A percentile compares a stretch with the other conserved stretches of the same genome.
Evolutionary conservation across 2,329 filamentous ascomycete species (phyloP).

Genomic region (Macroventuria anomochaeta): DNA sequence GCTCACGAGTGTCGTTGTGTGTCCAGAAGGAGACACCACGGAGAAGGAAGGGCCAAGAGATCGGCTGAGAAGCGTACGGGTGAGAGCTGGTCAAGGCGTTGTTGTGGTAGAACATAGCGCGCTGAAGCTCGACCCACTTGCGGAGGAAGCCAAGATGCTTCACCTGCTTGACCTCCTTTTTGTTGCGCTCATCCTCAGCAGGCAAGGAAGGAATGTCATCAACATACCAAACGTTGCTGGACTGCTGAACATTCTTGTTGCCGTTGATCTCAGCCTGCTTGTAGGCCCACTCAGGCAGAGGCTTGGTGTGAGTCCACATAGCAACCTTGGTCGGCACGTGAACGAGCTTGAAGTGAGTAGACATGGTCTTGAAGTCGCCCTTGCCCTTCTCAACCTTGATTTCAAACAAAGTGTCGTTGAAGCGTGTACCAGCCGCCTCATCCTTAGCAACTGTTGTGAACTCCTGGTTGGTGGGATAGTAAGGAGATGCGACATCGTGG

Average conservation of each 20-base stretch:
- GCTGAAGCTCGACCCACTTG: slow-evolving; percentile 96
- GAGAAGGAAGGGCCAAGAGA: slow-evolving; percentile 97
- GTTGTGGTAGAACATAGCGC: slow-evolving; percentile 99
- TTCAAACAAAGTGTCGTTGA: slow-evolving; percentile 92
- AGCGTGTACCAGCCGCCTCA: slow-evolving; percentile 74
- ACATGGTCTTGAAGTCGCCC: slow-evolving; percentile 87
- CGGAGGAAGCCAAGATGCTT: slow-evolving; percentile 86
- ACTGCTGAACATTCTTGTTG: slow-evolving; percentile 90
- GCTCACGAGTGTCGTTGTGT: slow-evolving; percentile 88
- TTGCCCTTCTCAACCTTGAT: slow-evolving; percentile 84
- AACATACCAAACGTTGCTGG: slow-evolving; percentile 92
- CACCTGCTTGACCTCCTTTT: slow-evolving; percentile 77
- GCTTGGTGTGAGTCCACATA: slow-evolving; percentile 97
- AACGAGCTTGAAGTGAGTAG: slow-evolving; percentile 93
- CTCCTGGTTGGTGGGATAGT: slow-evolving; percentile 96
- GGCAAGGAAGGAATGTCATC: slow-evolving; percentile 87
- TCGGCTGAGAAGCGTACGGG: slow-evolving; percentile 91
- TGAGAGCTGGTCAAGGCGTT: slow-evolving; percentile 96
- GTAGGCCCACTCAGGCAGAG: slow-evolving; percentile 95
- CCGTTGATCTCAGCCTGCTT: slow-evolving; percentile 99
- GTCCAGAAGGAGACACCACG: slow-evolving; percentile 99
- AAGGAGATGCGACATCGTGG: slow-evolving; percentile 96
- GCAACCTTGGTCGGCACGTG: slow-evolving; percentile 95
- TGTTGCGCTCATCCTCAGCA: slow-evolving; percentile 72
- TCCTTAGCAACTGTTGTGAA: slow-evolving; percentile 83